Evolutionary conservation across 257 asterid genomes (phyloP).

Genomic region (Lantana camara): DNA sequence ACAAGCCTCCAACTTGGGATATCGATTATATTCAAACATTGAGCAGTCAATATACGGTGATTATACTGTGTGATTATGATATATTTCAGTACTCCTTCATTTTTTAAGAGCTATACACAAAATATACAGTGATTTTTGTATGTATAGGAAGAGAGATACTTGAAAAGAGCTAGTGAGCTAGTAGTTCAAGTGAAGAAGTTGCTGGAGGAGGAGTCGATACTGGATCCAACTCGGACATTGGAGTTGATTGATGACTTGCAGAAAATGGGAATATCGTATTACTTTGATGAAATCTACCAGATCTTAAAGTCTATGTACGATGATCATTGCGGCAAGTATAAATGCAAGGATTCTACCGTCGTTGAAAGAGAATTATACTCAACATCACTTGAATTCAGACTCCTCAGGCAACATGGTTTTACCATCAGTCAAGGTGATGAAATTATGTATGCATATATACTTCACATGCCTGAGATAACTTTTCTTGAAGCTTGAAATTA

Average conservation of each 20-base stretch:
- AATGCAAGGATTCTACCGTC: neutral
- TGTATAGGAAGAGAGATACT: constrained; percentile 28
- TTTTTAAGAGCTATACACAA: neutral
- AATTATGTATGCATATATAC: too few relatives aligned
- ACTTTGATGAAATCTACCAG: constrained; percentile 34
- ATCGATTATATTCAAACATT: constrained; percentile 42
- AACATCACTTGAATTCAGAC: constrained; percentile 42
- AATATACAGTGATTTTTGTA: too few relatives aligned
- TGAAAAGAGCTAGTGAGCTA: constrained; percentile 26
- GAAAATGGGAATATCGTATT: constrained; percentile 41
- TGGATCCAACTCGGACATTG: constrained; percentile 14
- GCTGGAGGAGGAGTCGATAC: constrained; percentile 16
- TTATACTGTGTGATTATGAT: neutral
- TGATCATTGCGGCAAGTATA: neutral
- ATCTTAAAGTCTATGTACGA: neutral
- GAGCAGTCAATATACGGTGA: constrained; percentile 38
- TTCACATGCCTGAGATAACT: too few relatives aligned
- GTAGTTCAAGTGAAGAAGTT: constrained; percentile 31
- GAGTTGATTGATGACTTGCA: constrained; percentile 42
- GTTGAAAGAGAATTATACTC: constrained; percentile 31
- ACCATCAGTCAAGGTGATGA: constrained; percentile 40
- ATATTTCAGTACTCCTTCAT: neutral
- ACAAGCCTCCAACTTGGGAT: constrained; percentile 43
- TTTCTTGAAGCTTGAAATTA: too few relatives aligned
- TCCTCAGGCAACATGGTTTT: constrained; percentile 43